These are phyloP conservation scores for Lachnellula occidentalis DNA, from an alignment of 2,329 filamentous ascomycete species.

Conservation along the genomic window DNA sequence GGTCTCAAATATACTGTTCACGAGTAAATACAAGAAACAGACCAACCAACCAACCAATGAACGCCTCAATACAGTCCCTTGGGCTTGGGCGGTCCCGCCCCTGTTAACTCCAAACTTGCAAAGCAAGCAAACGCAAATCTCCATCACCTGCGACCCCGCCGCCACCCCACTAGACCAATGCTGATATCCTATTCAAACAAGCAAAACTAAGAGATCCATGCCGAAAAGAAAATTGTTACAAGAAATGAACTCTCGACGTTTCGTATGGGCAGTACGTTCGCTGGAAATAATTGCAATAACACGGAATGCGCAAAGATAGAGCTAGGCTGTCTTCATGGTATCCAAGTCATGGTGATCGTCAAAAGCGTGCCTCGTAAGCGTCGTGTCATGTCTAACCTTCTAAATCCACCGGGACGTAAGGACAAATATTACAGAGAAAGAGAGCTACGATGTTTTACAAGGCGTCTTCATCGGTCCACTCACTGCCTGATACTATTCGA, in stretches of 20 bases:
- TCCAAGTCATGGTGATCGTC: slow-evolving; percentile 16
- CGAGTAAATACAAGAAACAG: background rate
- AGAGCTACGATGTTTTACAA: slow-evolving; percentile 34
- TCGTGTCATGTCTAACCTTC: background rate
- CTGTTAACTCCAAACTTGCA: slow-evolving; percentile 14
- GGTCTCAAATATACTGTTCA: slow-evolving; percentile 42
- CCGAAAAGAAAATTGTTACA: slow-evolving; percentile 14
- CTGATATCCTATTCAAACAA: slow-evolving; percentile 16
- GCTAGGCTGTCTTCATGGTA: slow-evolving; percentile 4
- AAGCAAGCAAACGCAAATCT: slow-evolving; percentile 1
- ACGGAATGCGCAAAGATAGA: slow-evolving; percentile 1
- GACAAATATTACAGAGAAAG: slow-evolving; percentile 1
- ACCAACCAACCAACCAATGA: background rate
- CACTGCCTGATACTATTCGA: slow-evolving; percentile 57
- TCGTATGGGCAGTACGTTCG: background rate
- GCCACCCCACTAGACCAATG: slow-evolving; percentile 6
- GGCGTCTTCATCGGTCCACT: slow-evolving; percentile 62
- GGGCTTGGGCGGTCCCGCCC: slow-evolving; percentile 7
- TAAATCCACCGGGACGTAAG: background rate
- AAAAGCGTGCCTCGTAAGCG: slow-evolving; percentile 10
- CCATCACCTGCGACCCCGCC: background rate
- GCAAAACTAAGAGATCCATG: slow-evolving; percentile 13
- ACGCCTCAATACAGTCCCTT: slow-evolving; percentile 13
- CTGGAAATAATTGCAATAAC: background rate
- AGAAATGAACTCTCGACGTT: slow-evolving; percentile 16